A percentile compares a stretch with the other conserved stretches of the same genome.
Evolutionary conservation across 2,329 filamentous ascomycete genomes (phyloP).

Genomic region (Chaetomiaceae sp.): DNA sequence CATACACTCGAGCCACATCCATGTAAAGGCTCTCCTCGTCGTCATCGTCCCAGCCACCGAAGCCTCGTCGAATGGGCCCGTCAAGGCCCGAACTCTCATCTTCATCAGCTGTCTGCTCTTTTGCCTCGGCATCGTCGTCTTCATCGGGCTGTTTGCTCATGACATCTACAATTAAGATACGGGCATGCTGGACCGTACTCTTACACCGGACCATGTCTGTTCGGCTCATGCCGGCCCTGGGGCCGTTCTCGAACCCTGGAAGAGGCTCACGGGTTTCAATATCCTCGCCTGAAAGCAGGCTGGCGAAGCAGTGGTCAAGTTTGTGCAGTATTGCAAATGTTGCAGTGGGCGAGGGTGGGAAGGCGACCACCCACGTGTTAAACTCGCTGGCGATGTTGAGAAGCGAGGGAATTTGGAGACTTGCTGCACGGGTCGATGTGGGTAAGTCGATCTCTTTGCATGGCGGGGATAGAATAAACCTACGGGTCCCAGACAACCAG

Average conservation of each 20-base stretch:
- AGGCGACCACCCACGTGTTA: conserved; percentile 66
- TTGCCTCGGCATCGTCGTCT: too few relatives aligned
- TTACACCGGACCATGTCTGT: conserved; percentile 87
- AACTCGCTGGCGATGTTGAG: conserved; percentile 72
- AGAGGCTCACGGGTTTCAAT: conserved; percentile 60
- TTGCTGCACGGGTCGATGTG: conserved; percentile 53
- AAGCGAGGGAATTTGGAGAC: conserved; percentile 77
- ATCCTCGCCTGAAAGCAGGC: conserved; percentile 65
- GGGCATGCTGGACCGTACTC: conserved; percentile 72
- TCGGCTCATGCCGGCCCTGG: conserved; percentile 61
- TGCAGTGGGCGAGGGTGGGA: conserved; percentile 61
- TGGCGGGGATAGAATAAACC: conserved; percentile 34
- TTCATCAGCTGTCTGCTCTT: conserved; percentile 20
- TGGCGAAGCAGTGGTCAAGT: conserved; percentile 78
- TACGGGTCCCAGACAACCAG: conserved; percentile 85
- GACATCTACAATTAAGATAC: conserved; percentile 65
- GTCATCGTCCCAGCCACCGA: conserved; percentile 31
- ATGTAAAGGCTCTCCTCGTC: conserved; percentile 51
- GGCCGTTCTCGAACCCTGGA: conserved; percentile 63
- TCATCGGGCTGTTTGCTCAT: conserved; percentile 52
- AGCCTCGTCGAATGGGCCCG: neutral
- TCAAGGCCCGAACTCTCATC: conserved; percentile 36
- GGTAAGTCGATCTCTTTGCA: too few relatives aligned
- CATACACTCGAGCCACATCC: conserved; percentile 72
- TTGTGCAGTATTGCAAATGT: conserved; percentile 71